Evolutionary conservation across 1,284 basidiomycete genomes (phyloP).

Genomic region (Erythrobasidium hasegawianum): DNA sequence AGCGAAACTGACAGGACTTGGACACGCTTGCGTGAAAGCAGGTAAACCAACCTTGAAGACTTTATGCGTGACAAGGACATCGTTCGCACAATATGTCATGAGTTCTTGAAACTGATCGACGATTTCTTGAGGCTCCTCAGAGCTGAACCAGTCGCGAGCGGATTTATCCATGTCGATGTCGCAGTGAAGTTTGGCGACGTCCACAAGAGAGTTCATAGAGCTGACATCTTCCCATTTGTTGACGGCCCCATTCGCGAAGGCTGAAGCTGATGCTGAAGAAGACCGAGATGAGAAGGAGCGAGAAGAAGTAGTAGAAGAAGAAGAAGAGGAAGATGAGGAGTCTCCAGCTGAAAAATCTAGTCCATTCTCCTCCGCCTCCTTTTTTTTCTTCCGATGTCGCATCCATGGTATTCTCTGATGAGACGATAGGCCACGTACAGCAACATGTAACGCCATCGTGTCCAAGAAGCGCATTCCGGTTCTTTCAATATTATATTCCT

Average conservation of each 20-base stretch:
- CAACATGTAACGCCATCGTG: conserved; percentile 92
- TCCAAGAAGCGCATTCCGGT: conserved; percentile 82
- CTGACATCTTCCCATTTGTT: conserved; percentile 90
- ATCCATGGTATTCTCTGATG: conserved; percentile 92
- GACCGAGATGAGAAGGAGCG: too few species aligned
- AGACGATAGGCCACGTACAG: conserved; percentile 89
- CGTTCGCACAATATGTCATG: conserved; percentile 80
- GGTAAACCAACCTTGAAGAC: conserved; percentile 81
- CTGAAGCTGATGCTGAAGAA: neutral
- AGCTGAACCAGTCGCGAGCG: conserved; percentile 68
- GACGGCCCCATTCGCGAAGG: conserved; percentile 9
- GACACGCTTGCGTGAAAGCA: conserved; percentile 75
- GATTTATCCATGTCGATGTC: conserved; percentile 75
- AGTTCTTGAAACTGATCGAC: conserved; percentile 67
- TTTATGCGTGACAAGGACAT: conserved; percentile 78
- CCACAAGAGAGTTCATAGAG: conserved; percentile 83
- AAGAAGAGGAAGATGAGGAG: neutral
- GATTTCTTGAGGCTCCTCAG: conserved; percentile 62
- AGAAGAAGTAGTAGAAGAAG: neutral
- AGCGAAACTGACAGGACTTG: conserved; percentile 88
- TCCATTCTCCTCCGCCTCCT: conserved; percentile 29
- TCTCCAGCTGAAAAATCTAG: conserved; percentile 1
- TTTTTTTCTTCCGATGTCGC: conserved; percentile 65
- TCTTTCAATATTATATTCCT: conserved; percentile 74
- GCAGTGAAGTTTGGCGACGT: conserved; percentile 88